phyloP scores from a whole-genome alignment of 2,329 filamentous ascomycete genomes.

The Aureobasidium leucospermi region DNA sequence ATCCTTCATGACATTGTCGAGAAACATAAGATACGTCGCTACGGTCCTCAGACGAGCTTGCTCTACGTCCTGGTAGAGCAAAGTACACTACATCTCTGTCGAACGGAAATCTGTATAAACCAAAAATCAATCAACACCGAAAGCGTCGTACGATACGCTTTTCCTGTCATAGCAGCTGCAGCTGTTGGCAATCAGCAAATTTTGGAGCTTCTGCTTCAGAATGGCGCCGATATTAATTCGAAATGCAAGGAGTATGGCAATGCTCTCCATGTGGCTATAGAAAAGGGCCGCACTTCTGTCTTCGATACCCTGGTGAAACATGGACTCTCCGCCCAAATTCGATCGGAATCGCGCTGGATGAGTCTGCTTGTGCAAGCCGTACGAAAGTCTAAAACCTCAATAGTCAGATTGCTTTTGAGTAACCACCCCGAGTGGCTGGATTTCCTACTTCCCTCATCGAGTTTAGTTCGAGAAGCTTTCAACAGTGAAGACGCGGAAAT shows the following conservation, averaged over 20 bases:
- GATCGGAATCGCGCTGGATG: no score
- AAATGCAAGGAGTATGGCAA: neutral
- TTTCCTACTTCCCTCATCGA: no score
- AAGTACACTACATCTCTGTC: neutral
- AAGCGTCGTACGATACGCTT: neutral
- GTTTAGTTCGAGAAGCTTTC: neutral
- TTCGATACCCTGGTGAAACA: neutral
- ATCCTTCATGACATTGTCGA: neutral
- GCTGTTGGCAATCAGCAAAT: neutral
- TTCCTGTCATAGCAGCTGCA: neutral
- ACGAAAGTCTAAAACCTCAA: neutral
- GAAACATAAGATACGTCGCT: neutral
- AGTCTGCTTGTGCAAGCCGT: no score
- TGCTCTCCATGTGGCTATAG: neutral
- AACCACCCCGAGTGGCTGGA: no score
- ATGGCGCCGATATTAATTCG: neutral
- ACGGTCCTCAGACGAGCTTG: neutral
- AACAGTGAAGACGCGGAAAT: neutral
- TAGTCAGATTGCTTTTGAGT: neutral
- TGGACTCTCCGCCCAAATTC: neutral
- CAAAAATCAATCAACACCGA: neutral
- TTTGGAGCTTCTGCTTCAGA: neutral
- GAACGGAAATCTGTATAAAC: neutral
- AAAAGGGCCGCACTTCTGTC: neutral
- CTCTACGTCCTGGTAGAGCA: neutral